Percentiles rank a stretch among this genome's conserved stretches.
Conservation (phyloP, 2,329 filamentous ascomycete genomes). For the Microthyrium microscopicum region DNA sequence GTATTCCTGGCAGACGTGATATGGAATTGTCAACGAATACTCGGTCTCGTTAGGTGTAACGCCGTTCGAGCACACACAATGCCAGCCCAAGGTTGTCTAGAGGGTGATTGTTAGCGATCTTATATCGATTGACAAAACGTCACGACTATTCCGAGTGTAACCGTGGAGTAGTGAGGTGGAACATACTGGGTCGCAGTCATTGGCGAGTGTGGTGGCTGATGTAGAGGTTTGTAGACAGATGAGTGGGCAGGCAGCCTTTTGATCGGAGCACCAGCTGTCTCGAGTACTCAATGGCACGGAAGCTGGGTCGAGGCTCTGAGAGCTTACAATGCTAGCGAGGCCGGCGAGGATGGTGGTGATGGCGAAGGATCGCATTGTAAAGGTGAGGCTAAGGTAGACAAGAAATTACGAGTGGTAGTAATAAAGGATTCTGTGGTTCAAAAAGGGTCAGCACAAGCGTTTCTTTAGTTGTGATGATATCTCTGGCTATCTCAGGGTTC, state of each 20-base stretch:
- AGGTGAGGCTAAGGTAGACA: too few species aligned
- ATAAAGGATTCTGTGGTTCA: too few species aligned
- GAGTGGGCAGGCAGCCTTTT: conserved; percentile 48
- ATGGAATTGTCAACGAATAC: conserved; percentile 65
- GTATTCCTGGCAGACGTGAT: conserved; percentile 57
- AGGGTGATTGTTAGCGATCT: too few species aligned
- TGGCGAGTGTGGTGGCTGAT: conserved; percentile 33
- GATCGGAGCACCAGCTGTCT: conserved; percentile 50
- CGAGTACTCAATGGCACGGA: conserved; percentile 33
- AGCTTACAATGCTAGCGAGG: conserved; percentile 33
- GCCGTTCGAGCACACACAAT: conserved; percentile 55
- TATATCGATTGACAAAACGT: too few species aligned
- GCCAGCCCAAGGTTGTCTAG: conserved; percentile 44
- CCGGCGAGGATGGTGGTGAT: conserved; percentile 33
- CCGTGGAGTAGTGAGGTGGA: too few species aligned
- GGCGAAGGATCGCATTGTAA: conserved; percentile 26
- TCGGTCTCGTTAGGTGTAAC: conserved; percentile 54
- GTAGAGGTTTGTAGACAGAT: conserved; percentile 49
- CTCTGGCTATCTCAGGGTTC: too few species aligned
- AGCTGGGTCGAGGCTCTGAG: conserved; percentile 45
- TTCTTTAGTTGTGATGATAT: too few species aligned
- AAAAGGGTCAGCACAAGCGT: too few species aligned
- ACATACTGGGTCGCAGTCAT: conserved; percentile 53
- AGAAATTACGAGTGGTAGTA: too few species aligned
- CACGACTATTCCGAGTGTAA: too few species aligned